These are phyloP conservation scores for Trichosporon ovoides DNA, from an alignment of 1,284 basidiomycete genomes.

Conservation along the genomic window DNA sequence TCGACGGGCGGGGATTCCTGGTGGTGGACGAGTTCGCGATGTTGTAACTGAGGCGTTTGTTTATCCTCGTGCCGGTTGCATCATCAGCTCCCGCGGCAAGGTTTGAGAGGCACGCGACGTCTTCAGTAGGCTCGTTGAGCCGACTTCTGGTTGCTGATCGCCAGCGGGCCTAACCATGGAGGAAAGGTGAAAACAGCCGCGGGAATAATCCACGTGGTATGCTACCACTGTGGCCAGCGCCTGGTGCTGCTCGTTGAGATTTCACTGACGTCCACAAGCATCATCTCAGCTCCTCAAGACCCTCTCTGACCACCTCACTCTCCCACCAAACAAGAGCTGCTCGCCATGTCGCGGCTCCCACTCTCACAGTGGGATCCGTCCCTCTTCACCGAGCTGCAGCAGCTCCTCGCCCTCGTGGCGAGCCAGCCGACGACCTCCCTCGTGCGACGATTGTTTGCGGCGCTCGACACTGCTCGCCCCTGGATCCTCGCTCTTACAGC, in stretches of 20 bases:
- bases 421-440: constrained; percentile 37
- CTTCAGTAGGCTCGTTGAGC: neutral
- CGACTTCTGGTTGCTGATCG: neutral
- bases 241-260: constrained; percentile 1
- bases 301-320: neutral
- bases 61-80: constrained; percentile 1
- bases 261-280: constrained; percentile 5
- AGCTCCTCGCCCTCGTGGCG: constrained; percentile 33
- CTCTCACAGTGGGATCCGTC: constrained; percentile 38
- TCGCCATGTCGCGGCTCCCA: constrained; percentile 27
- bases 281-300: constrained; percentile 9
- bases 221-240: neutral
- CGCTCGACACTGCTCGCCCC: constrained; percentile 38
- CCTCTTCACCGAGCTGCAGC: constrained; percentile 38
- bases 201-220: constrained; percentile 3
- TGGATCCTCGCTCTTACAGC: constrained; percentile 39
- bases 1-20: constrained; percentile 11
- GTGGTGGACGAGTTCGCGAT: constrained; percentile 15
- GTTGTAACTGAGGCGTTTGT: constrained; percentile 6
- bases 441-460: constrained; percentile 28
- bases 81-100: neutral
- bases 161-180: neutral
- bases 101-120: neutral
- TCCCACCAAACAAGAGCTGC: neutral
- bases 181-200: neutral